A percentile compares a stretch with the other conserved stretches of the same genome.
These are phyloP conservation scores for Teratosphaeriaceae sp. DNA, from an alignment of 2,329 filamentous ascomycete genomes.

Conservation along the genomic window DNA sequence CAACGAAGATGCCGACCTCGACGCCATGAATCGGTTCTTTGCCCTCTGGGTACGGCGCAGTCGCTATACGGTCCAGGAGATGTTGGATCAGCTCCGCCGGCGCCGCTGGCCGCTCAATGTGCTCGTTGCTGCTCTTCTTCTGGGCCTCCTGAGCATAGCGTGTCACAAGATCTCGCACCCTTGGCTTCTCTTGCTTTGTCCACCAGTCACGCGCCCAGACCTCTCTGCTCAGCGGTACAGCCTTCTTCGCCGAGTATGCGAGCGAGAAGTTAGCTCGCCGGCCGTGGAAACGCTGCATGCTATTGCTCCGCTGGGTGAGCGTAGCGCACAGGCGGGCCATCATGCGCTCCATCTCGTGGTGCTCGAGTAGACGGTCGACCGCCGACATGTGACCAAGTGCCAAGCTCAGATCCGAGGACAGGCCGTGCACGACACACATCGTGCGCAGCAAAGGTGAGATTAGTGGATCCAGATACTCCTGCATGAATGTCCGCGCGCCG, in stretches of 20 bases:
- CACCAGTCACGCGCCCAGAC: constrained; percentile 57
- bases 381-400: constrained; percentile 49
- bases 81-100: constrained; percentile 52
- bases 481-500: constrained; percentile 53
- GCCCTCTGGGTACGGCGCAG: constrained; percentile 40
- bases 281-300: constrained; percentile 25
- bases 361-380: constrained; percentile 49
- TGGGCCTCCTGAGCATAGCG: constrained; percentile 40
- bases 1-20: constrained; percentile 43
- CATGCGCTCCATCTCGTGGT: constrained; percentile 32
- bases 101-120: constrained; percentile 28
- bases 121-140: constrained; percentile 30
- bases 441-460: constrained; percentile 55
- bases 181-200: constrained; percentile 56
- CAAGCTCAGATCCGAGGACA: constrained; percentile 51
- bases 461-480: constrained; percentile 53
- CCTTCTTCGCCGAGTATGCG: constrained; percentile 46
- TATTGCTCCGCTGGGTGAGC: constrained; percentile 20
- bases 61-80: constrained; percentile 52
- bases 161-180: constrained; percentile 47
- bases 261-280: constrained; percentile 32
- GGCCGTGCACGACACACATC: constrained; percentile 51
- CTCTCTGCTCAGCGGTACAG: constrained; percentile 44
- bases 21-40: constrained; percentile 39
- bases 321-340: constrained; percentile 20